Base-by-base conservation (phyloP, 495 filamentous ascomycete genomes). In the Annulohypoxylon maeteangense region DNA sequence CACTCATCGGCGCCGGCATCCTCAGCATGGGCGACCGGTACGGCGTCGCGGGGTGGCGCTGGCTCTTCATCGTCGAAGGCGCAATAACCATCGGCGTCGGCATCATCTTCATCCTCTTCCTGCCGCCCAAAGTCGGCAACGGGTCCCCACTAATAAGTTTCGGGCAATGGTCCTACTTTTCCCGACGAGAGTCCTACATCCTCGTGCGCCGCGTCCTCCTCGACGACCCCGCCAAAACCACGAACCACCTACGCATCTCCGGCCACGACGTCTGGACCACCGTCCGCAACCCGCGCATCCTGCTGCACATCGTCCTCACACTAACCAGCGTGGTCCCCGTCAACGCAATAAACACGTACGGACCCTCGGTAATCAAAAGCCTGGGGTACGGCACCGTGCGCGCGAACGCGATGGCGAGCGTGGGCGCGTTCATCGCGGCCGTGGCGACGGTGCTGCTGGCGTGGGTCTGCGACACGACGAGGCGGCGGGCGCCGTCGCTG, bases 51-150 rank as follows among this genome's bases (percentile, higher is more conserved):
- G 88, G 89, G 0, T 91, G 89, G 89, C 82, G 84, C 60, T 90
- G 89, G 89, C 81, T 91, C 4, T 90, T 90, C 74, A 71, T 88
- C 4, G 67, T 88, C 32, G 86, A 88, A 67, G 87, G 87, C 7
- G 47, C 83, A 2, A 83, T 89, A 45, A 88, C 87, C 4, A 75
- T 89, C 8, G 76, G 82, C 51, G 81, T 84, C 12, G 87, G 81
- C 3, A 68, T 85, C 25, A 38, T 86, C 10, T 87, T 89, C 70
- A 77, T 84, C 31, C 76, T 82, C 0, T 62, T 86, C 10, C 81
- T 88, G 4, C 86, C 87, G 0, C 75, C 79, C 0, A 76, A 75
- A 0, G 79, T 77, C 0, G 79, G 78, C 4, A 78, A 84, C 23
- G 79, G 81, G 0, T 78, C 74, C 8, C 81, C 86, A 0, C 75